Evolutionary conservation across 768 basidiomycete species (phyloP), one percentile per base, ranked within the genome.

Genomic region (Scleroderma bovista): DNA sequence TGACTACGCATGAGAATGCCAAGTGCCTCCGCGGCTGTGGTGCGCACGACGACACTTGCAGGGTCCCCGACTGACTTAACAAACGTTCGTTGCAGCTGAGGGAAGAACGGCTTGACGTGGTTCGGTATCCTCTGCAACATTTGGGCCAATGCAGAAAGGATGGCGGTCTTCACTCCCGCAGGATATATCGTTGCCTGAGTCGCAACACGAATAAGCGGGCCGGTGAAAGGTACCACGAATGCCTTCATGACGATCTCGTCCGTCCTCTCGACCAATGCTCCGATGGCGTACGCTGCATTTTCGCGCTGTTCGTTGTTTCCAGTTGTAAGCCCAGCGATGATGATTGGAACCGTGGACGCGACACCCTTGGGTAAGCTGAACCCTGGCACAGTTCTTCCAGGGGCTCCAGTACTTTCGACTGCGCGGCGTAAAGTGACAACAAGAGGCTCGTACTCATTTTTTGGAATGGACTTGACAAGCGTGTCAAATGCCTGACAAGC

Each of bases 71-170:
- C 78, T 39, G 92, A 88, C 71, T 98, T 98, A 64, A 96, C 88
- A 60, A 98, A 97, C 0, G 93, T 97, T 31, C 94, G 81, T 60
- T 97, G 95, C 31, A 98, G 71, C 60, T 98, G 96, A 2, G 95
- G 96, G 79, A 97, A 97, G 84, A 98, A 98, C 3, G 95, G 95
- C 66, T 89, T 91, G 58, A 98, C 92, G 57, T 95, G 89, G 3
- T 76, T 72, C 0, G 94, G 93, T 20, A 96, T 93, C 40, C 80
- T 78, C 54, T 84, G 82, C 38, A 98, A 74, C 81, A 97, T 90
- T 19, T 84, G 80, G 0, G 84, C 80, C 44, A 99, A 77, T 6
- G 94, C 90, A 31, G 78, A 80, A 26, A 99, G 77, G 57, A 99
- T 94, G 12, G 87, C 93, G 4, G 81, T 82, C 71, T 98, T 97